Conservation (phyloP, 1,139 yeast species). For the Zhuliangozyma blackwelliae region DNA sequence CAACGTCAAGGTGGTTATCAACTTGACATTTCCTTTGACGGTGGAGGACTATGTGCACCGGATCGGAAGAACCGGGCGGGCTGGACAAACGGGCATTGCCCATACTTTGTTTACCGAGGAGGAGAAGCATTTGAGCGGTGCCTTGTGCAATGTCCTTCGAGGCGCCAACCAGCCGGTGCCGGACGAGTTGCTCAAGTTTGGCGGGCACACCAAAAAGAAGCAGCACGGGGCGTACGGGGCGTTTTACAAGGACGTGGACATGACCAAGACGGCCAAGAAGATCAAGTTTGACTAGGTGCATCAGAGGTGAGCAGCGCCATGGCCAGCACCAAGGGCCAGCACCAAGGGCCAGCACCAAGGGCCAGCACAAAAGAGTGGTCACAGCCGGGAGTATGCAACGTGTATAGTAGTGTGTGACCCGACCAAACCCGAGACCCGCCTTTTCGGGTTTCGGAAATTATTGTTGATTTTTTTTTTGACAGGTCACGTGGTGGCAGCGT, state of each 20-base stretch:
- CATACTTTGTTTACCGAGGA: conserved; percentile 95
- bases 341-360: too few relatives aligned
- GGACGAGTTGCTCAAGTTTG: conserved; percentile 91
- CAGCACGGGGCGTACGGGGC: conserved; percentile 97
- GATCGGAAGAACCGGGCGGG: conserved; percentile 98
- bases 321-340: too few relatives aligned
- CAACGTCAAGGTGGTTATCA: conserved; percentile 92
- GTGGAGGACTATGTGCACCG: conserved; percentile 98
- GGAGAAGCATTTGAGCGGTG: conserved; percentile 95
- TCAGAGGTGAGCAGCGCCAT: too few relatives aligned
- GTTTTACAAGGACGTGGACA: conserved; percentile 87
- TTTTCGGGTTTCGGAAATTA: too few relatives aligned
- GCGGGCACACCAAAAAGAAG: conserved; percentile 96
- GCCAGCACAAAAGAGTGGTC: too few relatives aligned
- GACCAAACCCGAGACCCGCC: too few relatives aligned
- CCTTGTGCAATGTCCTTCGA: conserved; percentile 81
- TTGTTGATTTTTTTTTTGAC: too few relatives aligned
- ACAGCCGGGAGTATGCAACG: too few relatives aligned
- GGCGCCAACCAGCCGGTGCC: conserved; percentile 97
- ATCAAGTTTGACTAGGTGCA: conserved; percentile 61
- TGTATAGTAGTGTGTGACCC: too few relatives aligned
- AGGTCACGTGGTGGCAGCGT: too few relatives aligned
- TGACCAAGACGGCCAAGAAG: conserved; percentile 84
- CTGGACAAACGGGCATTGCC: conserved; percentile 92
- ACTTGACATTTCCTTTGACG: conserved; percentile 94